Evolutionary conservation across 306 rosid species (phyloP).

Genomic region (Lithocarpus polystachyus): DNA sequence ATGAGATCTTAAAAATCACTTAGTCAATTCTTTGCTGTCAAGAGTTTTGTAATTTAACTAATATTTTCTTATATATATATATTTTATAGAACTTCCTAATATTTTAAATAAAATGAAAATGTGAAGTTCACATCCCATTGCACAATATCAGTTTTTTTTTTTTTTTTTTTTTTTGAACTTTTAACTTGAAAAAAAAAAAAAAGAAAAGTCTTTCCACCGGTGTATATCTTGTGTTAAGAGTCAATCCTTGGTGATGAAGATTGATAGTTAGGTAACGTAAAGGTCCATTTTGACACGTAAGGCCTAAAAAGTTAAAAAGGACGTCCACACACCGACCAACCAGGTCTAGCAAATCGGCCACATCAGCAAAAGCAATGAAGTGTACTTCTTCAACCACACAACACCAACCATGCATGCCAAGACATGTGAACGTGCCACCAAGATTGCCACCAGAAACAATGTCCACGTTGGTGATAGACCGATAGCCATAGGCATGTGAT

Average conservation of each 20-base stretch:
- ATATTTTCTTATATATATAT: too few relatives aligned
- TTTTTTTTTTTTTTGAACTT: too few relatives aligned
- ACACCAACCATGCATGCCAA: constrained; percentile 40
- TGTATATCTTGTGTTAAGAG: too few relatives aligned
- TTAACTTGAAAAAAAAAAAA: too few relatives aligned
- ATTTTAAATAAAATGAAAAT: too few relatives aligned
- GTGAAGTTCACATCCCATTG: too few relatives aligned
- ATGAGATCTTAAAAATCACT: too few relatives aligned
- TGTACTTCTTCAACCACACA: constrained; percentile 38
- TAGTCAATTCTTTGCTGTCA: accelerated
- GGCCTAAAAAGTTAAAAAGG: constrained; percentile 13
- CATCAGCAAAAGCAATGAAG: constrained; percentile 25
- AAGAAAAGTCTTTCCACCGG: too few relatives aligned
- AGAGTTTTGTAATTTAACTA: too few relatives aligned
- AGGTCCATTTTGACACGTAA: constrained; percentile 32
- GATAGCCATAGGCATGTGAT: constrained; percentile 30
- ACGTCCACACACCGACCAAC: constrained; percentile 47
- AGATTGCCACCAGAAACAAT: background rate
- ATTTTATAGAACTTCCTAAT: too few relatives aligned
- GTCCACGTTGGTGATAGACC: constrained; percentile 15
- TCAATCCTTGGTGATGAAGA: background rate
- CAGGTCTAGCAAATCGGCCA: constrained; percentile 56
- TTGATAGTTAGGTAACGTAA: background rate
- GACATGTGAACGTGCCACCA: constrained; percentile 56
- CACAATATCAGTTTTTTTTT: too few relatives aligned